These are phyloP conservation scores for Mercurialis annua DNA, from an alignment of 345 rosid genomes.

Conservation along the genomic window DNA sequence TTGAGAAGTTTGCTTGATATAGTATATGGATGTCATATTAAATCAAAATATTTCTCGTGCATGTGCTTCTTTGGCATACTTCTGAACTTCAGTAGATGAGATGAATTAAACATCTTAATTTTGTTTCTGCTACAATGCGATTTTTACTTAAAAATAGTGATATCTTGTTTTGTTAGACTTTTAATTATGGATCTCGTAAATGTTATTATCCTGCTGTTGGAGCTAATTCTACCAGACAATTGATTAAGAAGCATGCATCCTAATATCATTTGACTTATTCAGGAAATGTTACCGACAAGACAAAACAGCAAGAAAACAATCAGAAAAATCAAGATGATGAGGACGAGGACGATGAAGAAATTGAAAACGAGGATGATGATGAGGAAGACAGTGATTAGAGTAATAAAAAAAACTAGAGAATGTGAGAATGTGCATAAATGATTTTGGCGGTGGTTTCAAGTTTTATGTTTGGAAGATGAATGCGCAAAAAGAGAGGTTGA, in stretches of 20 bases:
- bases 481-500: background rate
- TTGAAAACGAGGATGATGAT: background rate
- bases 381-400: slow-evolving; percentile 16
- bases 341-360: slow-evolving; percentile 1
- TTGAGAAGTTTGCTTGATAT: too few relatives aligned
- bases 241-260: background rate
- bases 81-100: background rate
- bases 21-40: background rate
- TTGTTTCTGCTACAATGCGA: background rate
- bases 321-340: background rate
- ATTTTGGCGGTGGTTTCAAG: background rate
- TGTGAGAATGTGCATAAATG: slow-evolving; percentile 5
- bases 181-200: background rate
- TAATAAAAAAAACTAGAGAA: background rate
- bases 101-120: background rate
- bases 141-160: background rate
- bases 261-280: background rate
- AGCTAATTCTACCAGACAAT: background rate
- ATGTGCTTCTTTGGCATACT: background rate
- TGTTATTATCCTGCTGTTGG: background rate
- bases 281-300: slow-evolving; percentile 15
- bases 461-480: background rate
- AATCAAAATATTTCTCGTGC: background rate
- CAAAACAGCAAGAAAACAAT: slow-evolving; percentile 6
- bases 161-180: background rate